Evolutionary conservation across 805 yeast genomes (phyloP), one percentile per base, ranked within the genome.

Genomic region (Komagataella pastoris): DNA sequence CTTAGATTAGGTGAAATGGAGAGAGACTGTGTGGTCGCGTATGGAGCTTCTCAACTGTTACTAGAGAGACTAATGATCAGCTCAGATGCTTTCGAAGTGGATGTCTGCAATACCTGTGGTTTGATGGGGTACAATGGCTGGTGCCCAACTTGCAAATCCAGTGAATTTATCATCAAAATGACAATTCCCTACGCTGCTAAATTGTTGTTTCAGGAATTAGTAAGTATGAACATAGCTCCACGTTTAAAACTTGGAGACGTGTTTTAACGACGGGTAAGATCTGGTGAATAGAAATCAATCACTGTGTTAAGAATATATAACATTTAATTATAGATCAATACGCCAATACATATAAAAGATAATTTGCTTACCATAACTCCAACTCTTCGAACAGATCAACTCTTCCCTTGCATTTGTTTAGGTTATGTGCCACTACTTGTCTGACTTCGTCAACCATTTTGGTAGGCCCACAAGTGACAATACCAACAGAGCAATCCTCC

Each of bases 111-210:
- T 62, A 71, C 78, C 47, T 93, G 99, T 76, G 99, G 99, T 14
- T 77, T 93, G 57, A 88, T 93, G 96, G 98, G 99, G 23, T 87
- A 91, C 68, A 83, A 88, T 65, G 91, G 91, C 46, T 93, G 98
- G 98, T 93, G 99, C 72, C 85, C 95, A n/a, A 79, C 93, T 14
- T 93, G 99, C 75, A 85, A 85, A 71, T 82, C 88, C 56, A 80
- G 91, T 24, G 97, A 91, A 65, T 68, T 81, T 53, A 83, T 91
- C 50, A 83, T 88, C 56, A 86, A 84, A 63, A 90, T 93, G 96
- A 90, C 96, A 7, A 90, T 93, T 63, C 99, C 99, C 5, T 93
- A 93, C 62, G 99, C 99, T n/a, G 99, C 99, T 49, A 93, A 93
- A 69, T 73, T 93, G 61, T 72, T 93, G 60, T 93, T 93, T 88